Percentiles rank a stretch among this genome's conserved stretches.
These are phyloP conservation scores for Tricholoma saponaceum DNA, from an alignment of 768 basidiomycete genomes.

Conservation along the genomic window DNA sequence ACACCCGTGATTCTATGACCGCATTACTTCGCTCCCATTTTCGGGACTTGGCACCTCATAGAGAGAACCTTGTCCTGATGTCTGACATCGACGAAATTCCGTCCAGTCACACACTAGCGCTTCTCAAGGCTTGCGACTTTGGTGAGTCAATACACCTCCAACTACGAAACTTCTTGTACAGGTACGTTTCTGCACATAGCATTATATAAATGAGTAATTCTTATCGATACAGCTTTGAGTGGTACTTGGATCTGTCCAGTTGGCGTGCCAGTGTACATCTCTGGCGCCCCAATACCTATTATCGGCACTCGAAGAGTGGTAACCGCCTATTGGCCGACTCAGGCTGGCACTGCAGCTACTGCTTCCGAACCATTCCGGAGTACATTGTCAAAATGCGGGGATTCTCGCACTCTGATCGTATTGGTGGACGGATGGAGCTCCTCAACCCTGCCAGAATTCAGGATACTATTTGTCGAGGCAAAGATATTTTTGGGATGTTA, in stretches of 20 bases:
- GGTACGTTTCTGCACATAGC: slow-evolving; percentile 28
- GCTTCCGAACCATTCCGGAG: slow-evolving; percentile 56
- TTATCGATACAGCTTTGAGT: slow-evolving; percentile 41
- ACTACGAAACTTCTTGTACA: slow-evolving; percentile 58
- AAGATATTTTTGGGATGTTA: slow-evolving; percentile 63
- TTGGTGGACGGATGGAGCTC: slow-evolving; percentile 42
- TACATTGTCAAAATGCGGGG: slow-evolving; percentile 57
- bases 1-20: slow-evolving; percentile 48
- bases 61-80: slow-evolving; percentile 49
- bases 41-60: slow-evolving; percentile 22
- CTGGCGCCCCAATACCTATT: slow-evolving; percentile 39
- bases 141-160: slow-evolving; percentile 54
- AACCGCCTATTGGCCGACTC: slow-evolving; percentile 51
- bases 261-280: slow-evolving; percentile 54
- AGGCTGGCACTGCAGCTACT: slow-evolving; percentile 71
- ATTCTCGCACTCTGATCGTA: slow-evolving; percentile 60
- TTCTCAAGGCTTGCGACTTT: slow-evolving; percentile 52
- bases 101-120: slow-evolving; percentile 42
- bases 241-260: slow-evolving; percentile 48
- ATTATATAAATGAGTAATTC: not conserved
- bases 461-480: slow-evolving; percentile 52
- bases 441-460: slow-evolving; percentile 52
- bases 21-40: slow-evolving; percentile 36
- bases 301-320: slow-evolving; percentile 46
- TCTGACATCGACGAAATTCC: slow-evolving; percentile 65